phyloP scores from a whole-genome alignment of 2,329 filamentous ascomycete genomes.

The Alternaria brassicicola region DNA sequence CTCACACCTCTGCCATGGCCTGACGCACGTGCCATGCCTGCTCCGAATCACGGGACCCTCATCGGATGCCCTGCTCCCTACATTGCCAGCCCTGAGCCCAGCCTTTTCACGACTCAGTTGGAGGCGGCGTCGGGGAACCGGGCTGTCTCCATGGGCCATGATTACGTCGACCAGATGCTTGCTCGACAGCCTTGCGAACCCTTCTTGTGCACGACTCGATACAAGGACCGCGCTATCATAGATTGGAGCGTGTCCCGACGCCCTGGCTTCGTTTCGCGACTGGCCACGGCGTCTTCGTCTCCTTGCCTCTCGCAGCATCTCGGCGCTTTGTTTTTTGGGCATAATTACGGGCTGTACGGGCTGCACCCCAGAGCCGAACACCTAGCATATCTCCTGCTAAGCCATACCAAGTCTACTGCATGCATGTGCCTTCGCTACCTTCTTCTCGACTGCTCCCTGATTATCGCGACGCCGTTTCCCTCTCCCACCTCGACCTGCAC shows the following conservation, averaged over 20 bases:
- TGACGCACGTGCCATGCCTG: conserved; percentile 2
- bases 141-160: not conserved
- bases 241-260: conserved; percentile 28
- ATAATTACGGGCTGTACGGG: conserved; percentile 7
- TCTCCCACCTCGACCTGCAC: conserved; percentile 8
- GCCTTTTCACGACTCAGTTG: not conserved
- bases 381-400: conserved; percentile 33
- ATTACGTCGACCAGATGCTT: not conserved
- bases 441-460: conserved; percentile 4
- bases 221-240: conserved; percentile 30
- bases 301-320: not conserved
- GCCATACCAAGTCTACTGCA: conserved; percentile 35
- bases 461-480: not conserved
- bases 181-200: conserved; percentile 7
- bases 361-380: conserved; percentile 26
- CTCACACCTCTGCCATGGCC: not conserved
- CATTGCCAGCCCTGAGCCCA: no score
- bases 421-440: conserved; percentile 15
- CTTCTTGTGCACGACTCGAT: conserved; percentile 15
- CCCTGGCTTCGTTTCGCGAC: conserved; percentile 24
- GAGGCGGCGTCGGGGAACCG: conserved; percentile 1
- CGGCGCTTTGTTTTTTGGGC: conserved; percentile 5
- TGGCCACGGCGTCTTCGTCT: conserved; percentile 30
- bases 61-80: conserved; percentile 1
- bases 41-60: conserved; percentile 2